Conservation (phyloP, 495 filamentous ascomycete species). For the Bacidia rubella region DNA sequence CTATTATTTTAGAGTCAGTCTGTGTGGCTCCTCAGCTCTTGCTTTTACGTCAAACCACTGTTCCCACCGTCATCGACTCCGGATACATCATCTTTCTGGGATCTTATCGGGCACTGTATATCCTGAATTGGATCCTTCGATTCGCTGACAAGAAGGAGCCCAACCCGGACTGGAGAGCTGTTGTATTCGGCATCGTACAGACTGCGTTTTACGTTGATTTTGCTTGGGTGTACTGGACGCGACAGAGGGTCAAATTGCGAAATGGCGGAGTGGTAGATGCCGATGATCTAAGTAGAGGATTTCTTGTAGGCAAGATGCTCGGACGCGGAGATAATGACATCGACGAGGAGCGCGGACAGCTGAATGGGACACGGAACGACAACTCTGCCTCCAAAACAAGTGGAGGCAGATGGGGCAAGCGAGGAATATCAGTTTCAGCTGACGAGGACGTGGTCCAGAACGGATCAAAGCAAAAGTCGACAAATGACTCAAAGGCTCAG, state of each 20-base stretch:
- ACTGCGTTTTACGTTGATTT: conserved; percentile 89
- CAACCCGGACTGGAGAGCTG: conserved; percentile 54
- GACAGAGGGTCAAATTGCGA: conserved; percentile 88
- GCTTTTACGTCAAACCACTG: conserved; percentile 81
- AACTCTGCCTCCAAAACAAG: conserved; percentile 15
- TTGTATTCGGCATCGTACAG: conserved; percentile 81
- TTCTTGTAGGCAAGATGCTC: conserved; percentile 44
- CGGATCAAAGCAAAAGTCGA: not conserved
- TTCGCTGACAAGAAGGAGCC: conserved; percentile 39
- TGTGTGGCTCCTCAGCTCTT: conserved; percentile 84
- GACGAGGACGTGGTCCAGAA: conserved; percentile 55
- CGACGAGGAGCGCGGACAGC: conserved; percentile 26
- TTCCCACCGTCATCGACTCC: conserved; percentile 91
- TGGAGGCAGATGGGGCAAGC: conserved; percentile 53
- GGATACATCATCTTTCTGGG: conserved; percentile 85
- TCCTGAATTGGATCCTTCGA: conserved; percentile 80
- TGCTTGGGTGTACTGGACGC: conserved; percentile 88
- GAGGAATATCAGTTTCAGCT: conserved; percentile 68
- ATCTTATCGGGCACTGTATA: conserved; percentile 79
- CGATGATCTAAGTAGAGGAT: conserved; percentile 74
- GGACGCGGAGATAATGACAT: conserved; percentile 29
- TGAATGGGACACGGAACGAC: conserved; percentile 14
- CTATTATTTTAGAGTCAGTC: conserved; percentile 78
- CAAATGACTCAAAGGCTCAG: not conserved
- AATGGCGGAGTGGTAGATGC: conserved; percentile 85